These are phyloP conservation scores for Barnettozyma wickerhamii DNA, from an alignment of 805 yeast genomes.

Conservation along the genomic window DNA sequence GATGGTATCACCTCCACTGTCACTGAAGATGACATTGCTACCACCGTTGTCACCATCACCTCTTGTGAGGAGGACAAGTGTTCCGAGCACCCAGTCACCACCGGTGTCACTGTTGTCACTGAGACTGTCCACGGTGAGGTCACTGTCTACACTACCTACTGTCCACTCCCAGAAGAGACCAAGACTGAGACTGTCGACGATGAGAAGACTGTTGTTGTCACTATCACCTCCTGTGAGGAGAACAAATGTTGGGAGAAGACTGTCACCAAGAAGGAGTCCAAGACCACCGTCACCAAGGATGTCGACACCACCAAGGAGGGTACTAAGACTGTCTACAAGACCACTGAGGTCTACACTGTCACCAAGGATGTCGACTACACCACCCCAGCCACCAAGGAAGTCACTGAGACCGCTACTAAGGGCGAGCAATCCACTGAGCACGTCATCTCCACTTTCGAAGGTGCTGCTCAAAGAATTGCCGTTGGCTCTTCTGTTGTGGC, in stretches of 20 bases:
- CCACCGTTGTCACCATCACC: constrained; percentile 3
- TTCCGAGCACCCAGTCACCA: background rate
- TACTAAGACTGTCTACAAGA: background rate
- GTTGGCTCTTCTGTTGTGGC: constrained; percentile 1
- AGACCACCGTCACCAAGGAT: background rate
- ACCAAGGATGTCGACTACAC: background rate
- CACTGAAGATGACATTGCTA: background rate
- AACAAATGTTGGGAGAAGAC: background rate
- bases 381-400: background rate
- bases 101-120: constrained; percentile 4
- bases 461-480: background rate
- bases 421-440: background rate
- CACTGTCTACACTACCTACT: constrained; percentile 3
- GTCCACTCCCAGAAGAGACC: constrained; percentile 1
- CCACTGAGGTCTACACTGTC: background rate
- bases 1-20: background rate
- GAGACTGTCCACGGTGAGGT: background rate
- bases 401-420: background rate
- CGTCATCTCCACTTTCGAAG: background rate
- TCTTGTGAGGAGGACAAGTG: constrained; percentile 2
- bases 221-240: background rate
- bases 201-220: background rate
- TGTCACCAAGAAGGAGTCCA: background rate
- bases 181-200: background rate
- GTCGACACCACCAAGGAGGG: background rate